phyloP scores from a whole-genome alignment of 495 filamentous ascomycete species.

The Podospora conica region DNA sequence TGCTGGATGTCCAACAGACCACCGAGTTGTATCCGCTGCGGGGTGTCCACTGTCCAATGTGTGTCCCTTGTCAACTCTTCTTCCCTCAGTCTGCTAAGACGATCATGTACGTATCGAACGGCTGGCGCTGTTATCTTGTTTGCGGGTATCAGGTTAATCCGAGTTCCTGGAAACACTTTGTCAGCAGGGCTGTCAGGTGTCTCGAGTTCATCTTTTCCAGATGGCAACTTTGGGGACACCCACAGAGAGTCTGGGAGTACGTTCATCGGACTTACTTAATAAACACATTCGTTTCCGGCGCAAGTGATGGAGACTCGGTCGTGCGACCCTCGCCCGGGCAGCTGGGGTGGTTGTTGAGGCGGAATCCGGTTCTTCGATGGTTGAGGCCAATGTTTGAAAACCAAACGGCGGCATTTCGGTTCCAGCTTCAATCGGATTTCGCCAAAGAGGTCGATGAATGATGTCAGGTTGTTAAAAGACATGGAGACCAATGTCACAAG shows the following conservation, averaged over 20 bases:
- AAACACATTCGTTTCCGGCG: no score
- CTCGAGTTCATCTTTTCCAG: neutral
- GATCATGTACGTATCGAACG: no score
- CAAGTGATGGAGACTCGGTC: no score
- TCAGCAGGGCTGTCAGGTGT: neutral
- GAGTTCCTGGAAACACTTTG: neutral
- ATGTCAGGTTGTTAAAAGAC: no score
- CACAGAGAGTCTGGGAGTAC: neutral
- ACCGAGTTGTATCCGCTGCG: no score
- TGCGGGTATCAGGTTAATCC: neutral
- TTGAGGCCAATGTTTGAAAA: neutral
- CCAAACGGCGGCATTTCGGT: neutral
- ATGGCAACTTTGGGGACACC: neutral
- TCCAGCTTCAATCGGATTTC: neutral
- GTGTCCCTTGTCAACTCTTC: neutral
- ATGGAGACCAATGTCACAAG: neutral
- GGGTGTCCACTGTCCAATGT: neutral
- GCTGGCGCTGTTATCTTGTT: no score
- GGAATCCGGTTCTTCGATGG: no score
- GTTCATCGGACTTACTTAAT: neutral
- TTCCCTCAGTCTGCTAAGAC: no score
- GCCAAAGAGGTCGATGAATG: neutral
- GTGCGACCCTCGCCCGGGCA: no score
- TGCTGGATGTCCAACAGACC: neutral
- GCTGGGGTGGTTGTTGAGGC: no score